Evolutionary conservation across 257 asterid genomes (phyloP), one percentile per base, ranked within the genome.

Genomic region (Handroanthus guayacan): DNA sequence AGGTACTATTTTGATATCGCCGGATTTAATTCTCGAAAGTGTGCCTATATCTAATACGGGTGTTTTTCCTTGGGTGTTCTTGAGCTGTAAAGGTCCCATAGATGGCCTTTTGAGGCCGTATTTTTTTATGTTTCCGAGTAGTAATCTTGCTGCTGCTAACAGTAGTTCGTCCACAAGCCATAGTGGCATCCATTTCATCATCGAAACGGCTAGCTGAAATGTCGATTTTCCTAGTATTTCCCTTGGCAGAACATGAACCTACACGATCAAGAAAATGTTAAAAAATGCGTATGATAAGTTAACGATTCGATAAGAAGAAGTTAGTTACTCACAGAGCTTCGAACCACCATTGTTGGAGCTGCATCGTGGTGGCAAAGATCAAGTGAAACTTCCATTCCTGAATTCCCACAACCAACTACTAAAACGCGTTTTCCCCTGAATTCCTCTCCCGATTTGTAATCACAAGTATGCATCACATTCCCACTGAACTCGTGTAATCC

Each of bases 181-280:
- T 37, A 92, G 47, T 10, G 99, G 96, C 82, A 92, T 38, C 97
- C 92, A 89, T 74, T 88, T 92, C 87, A 77, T 82, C 87, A 93
- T 64, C 31, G 74, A 9, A 7, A 84, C 92, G 3, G 88, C 91
- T 3, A 95, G 36, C 74, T 87, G 91, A 54, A 87, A 95, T 14
- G 97, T 92, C 8, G 99, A 95, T 74, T 74, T 84, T 71, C 97
- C 97, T 4, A 88, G 62, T 2, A 91, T 87, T 80, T 95, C 96
- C 81, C 94, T 89, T 0, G 99, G 99, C 83, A 95, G 75, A 9
- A 95, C 94, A 85, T 95, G 99, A 8, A 95, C 97, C 98, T 94
- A 78, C 14, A 54, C 2, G 2, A 76, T 11, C 8, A 6, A 7
- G 3, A 48, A 70, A 69, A 63, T 9, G 9, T 2, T 13, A 18